Conservation (phyloP, 106 monocot species). For the Vanilla planifolia region DNA sequence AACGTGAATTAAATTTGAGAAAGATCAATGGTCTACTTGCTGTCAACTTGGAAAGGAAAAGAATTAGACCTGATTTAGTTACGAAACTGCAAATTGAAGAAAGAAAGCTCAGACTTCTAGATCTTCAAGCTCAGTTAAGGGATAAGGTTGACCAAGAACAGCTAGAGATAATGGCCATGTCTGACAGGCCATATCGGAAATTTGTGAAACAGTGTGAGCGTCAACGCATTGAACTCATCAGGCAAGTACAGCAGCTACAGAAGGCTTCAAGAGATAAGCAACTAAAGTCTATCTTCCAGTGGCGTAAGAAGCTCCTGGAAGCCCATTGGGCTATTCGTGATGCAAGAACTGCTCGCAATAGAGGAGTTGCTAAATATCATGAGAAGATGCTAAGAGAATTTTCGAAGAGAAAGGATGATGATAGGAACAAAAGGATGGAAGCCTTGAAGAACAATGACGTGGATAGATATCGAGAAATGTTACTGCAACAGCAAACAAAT, state of each 20-base stretch:
- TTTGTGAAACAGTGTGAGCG: constrained; percentile 91
- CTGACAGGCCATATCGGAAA: constrained; percentile 78
- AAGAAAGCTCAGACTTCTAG: constrained; percentile 72
- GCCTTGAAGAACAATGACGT: constrained; percentile 98
- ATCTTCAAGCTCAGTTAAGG: constrained; percentile 73
- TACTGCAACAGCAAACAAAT: constrained; percentile 87
- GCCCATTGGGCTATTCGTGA: constrained; percentile 95
- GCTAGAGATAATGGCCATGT: constrained; percentile 94
- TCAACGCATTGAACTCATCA: constrained; percentile 60
- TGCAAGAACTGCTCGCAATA: constrained; percentile 81
- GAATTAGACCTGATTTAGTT: constrained; percentile 84
- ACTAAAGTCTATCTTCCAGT: constrained; percentile 76
- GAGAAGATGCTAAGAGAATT: constrained; percentile 91
- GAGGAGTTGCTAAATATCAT: constrained; percentile 96
- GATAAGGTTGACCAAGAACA: constrained; percentile 82
- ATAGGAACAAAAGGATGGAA: constrained; percentile 92
- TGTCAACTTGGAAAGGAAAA: constrained; percentile 74
- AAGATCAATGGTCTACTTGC: constrained; percentile 77
- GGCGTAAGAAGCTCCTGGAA: constrained; percentile 95
- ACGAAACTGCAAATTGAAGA: constrained; percentile 88
- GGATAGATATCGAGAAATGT: constrained; percentile 89
- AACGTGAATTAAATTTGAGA: constrained; percentile 59
- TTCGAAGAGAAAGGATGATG: constrained; percentile 91
- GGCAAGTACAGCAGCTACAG: constrained; percentile 84
- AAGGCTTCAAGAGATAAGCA: constrained; percentile 74